A percentile compares a stretch with the other conserved stretches of the same genome.
Evolutionary conservation across 192 early-diverging fungal species (phyloP).

Genomic region (Coemansia sp.): DNA sequence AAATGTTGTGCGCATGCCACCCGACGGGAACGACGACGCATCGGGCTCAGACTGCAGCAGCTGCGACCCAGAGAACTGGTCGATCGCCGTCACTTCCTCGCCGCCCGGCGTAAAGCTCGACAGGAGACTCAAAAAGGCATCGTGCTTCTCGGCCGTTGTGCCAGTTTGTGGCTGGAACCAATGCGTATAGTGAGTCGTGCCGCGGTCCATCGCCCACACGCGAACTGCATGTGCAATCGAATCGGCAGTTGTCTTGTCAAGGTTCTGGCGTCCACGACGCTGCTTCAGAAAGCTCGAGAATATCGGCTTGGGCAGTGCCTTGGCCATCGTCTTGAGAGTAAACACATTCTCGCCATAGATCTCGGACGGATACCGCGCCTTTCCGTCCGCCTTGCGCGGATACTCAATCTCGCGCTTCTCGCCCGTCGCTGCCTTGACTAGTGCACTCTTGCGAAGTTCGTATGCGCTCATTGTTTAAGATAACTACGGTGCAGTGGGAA

Average conservation of each 20-base stretch:
- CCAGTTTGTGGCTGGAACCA: conserved; percentile 99
- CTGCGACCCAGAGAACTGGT: conserved; percentile 96
- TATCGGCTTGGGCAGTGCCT: conserved; percentile 92
- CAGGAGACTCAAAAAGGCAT: conserved; percentile 92
- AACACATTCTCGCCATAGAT: conserved; percentile 96
- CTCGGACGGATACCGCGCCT: conserved; percentile 79
- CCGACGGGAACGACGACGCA: conserved; percentile 98
- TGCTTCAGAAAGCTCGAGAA: conserved; percentile 92
- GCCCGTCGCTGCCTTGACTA: conserved; percentile 64
- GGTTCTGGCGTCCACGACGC: conserved; percentile 80
- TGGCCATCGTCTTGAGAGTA: conserved; percentile 84
- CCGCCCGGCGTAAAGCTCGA: conserved; percentile 76
- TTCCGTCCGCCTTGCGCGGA: conserved; percentile 71
- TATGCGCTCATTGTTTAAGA: conserved; percentile 37
- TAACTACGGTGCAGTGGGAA: background rate
- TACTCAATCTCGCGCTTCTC: conserved; percentile 74
- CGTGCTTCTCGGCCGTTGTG: conserved; percentile 99
- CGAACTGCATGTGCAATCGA: conserved; percentile 98
- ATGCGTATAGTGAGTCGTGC: conserved; percentile 98
- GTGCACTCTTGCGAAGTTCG: conserved; percentile 58
- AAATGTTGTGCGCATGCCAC: conserved; percentile 97
- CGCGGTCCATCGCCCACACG: conserved; percentile 97
- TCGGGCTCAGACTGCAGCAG: conserved; percentile 99
- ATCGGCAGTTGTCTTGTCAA: conserved; percentile 95
- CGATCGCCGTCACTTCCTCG: conserved; percentile 84